Conservation (phyloP, 1,284 basidiomycete species). For the Marasmius oreades region DNA sequence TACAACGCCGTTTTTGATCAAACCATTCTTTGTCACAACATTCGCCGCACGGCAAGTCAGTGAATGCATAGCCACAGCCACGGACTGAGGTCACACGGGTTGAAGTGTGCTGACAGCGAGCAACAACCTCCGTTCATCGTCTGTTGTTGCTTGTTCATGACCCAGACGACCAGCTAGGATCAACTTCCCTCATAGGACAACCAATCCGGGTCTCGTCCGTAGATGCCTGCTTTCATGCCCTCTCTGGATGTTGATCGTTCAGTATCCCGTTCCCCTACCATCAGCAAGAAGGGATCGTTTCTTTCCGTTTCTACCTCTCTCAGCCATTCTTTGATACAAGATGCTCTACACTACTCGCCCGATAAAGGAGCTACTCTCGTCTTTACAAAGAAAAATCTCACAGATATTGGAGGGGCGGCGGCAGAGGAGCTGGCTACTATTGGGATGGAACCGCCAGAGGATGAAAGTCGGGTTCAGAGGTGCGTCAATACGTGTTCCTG, state of each 20-base stretch:
- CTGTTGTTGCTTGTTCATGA: constrained; percentile 14
- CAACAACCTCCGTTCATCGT: constrained; percentile 2
- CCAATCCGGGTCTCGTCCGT: background rate
- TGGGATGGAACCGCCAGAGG: constrained; percentile 48
- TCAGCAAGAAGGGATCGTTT: constrained; percentile 14
- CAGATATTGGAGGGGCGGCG: constrained; percentile 70
- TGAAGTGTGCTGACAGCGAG: background rate
- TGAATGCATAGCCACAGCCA: background rate
- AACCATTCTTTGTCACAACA: background rate
- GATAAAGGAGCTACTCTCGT: constrained; percentile 83
- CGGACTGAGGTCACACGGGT: constrained; percentile 7
- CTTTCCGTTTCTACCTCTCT: constrained; percentile 38
- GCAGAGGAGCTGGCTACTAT: constrained; percentile 70
- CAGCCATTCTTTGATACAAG: constrained; percentile 53
- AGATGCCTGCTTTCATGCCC: constrained; percentile 24
- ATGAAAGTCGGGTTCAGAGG: constrained; percentile 68
- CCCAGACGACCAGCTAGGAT: constrained; percentile 15
- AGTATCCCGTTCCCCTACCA: constrained; percentile 21
- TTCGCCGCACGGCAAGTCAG: background rate
- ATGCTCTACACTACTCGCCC: constrained; percentile 64
- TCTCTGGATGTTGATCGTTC: constrained; percentile 30
- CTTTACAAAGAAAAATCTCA: constrained; percentile 73
- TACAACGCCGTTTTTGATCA: background rate
- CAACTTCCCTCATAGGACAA: constrained; percentile 3
- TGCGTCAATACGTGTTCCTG: constrained; percentile 29